Conservation (phyloP, 202 grass and related monocot genomes). For the Saccharum hybrid region DNA sequence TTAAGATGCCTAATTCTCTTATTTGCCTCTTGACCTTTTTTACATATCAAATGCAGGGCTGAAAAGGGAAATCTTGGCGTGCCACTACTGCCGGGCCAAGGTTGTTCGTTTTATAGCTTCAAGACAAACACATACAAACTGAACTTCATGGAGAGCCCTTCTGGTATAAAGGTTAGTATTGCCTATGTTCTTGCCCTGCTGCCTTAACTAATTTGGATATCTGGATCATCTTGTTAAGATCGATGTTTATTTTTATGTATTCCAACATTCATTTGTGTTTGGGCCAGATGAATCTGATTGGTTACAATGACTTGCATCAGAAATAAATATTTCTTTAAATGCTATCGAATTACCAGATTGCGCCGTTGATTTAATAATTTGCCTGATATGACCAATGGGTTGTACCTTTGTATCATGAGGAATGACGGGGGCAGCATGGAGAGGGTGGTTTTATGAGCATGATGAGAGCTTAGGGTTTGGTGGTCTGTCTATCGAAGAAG, state of each 20-base stretch:
- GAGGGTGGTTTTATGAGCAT: background rate
- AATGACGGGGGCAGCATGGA: background rate
- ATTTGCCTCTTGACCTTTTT: constrained; percentile 6
- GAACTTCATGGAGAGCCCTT: constrained; percentile 89
- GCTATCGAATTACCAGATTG: background rate
- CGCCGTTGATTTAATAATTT: background rate
- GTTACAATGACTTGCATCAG: background rate
- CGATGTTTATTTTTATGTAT: constrained; percentile 14
- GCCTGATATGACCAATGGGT: background rate
- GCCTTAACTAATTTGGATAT: background rate
- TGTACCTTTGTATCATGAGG: background rate
- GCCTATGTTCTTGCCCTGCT: constrained; percentile 3
- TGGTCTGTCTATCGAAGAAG: background rate
- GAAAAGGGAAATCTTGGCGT: constrained; percentile 84
- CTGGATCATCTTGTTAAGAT: background rate
- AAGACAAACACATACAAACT: constrained; percentile 94
- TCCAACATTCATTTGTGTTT: constrained; percentile 11
- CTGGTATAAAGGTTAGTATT: constrained; percentile 80
- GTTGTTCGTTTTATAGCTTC: constrained; percentile 91
- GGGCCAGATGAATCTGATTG: background rate
- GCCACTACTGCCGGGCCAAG: constrained; percentile 78
- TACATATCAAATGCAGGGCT: constrained; percentile 43
- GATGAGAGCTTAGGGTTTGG: background rate
- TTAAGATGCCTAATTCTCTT: background rate
- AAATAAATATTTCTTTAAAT: background rate